Base-by-base conservation (phyloP, 176 grass and related monocot species). In the Triticum urartu region DNA sequence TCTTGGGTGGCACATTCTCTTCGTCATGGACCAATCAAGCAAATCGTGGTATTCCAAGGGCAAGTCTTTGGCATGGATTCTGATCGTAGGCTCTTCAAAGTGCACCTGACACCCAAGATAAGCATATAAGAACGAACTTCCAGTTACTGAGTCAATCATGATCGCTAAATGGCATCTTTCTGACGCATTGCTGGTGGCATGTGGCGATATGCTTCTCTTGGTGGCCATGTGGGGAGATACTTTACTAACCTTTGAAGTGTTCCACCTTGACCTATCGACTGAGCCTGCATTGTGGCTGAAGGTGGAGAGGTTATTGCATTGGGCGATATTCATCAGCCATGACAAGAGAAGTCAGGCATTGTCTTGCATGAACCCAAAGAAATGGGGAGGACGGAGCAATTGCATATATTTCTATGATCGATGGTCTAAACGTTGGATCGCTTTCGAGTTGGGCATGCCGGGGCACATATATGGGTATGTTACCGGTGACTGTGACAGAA, bases 151-250 rank as follows among this genome's bases (percentile, higher is more conserved):
- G 3, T 74, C 22, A 25, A 47, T 12, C n/a, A 47, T 74, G n/a
- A 9, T 26, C n/a, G 25, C 5, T 11, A 45, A 13, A 14, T 3
- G 11, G 11, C 0, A 26, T 47, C 11, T 74, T 74, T 26, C 40
- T 12, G 15, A 26, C 40, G 1, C 22, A 48, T 74, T 22, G 12
- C 40, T 74, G 40, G 71, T 74, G 71, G 39, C n/a, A 4, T 74
- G 71, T 17, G 71, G 72, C 22, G 22, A 74, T 17, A 48, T 74
- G 72, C 40, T 74, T 47, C 40, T 74, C 71, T 74, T 74, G 71
- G 22, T 74, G 1, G 6, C 11, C 6, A 15, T 48, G 2, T 11
- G 0, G 35, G 68, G 20, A 22, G 0, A 0, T 40, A 6, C 42
- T 45, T 45, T 45, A 45, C 42, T 4, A 45, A 22, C 20, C 36